Evolutionary conservation across 1,284 basidiomycete species (phyloP), one percentile per base, ranked within the genome.

Genomic region (Amylostereum areolatum): DNA sequence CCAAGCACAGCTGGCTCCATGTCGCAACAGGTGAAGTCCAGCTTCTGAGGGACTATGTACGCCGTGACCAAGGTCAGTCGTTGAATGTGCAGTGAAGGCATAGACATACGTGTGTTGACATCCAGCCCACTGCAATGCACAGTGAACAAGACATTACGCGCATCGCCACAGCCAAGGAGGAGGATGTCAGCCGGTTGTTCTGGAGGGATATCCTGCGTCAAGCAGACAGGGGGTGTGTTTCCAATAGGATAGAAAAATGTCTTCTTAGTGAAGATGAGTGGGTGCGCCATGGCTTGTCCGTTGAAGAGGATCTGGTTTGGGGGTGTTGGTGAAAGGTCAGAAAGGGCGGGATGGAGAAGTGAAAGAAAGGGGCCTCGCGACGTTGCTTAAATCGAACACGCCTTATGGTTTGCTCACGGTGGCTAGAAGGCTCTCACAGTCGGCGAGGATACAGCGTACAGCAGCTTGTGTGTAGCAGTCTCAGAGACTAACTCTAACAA

Each of bases 21-120:
- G 59, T 83, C 81, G 50, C 75, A 78, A 49, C 81, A 84, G 1
- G 81, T 83, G 49, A 83, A 68, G 53, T 83, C 81, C 10, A 81
- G 55, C 9, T 52, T 61, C 18, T 76, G 70, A 5, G 57, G 47
- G 27, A 52, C 71, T 73, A 28, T 11, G n/a, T 28, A 12, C 27
- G 6, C 25, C 18, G 18, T 18, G 18, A 18, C 18, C 18, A 18
- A 18, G 18, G 18, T 18, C 18, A 18, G 18, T 18, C 18, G 18
- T 18, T 18, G 18, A 18, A 18, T 18, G 18, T 18, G 18, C 18
- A 18, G 18, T 18, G 18, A 18, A 18, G 18, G 18, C 18, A 18
- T 18, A 18, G 18, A 54, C 39, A 41, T 58, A 35, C 3, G 24
- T 28, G 36, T 32, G 7, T 33, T 25, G 27, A 31, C 41, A 45